Evolutionary conservation across 148 eudicot species (phyloP).

Genomic region (Simmondsia chinensis): DNA sequence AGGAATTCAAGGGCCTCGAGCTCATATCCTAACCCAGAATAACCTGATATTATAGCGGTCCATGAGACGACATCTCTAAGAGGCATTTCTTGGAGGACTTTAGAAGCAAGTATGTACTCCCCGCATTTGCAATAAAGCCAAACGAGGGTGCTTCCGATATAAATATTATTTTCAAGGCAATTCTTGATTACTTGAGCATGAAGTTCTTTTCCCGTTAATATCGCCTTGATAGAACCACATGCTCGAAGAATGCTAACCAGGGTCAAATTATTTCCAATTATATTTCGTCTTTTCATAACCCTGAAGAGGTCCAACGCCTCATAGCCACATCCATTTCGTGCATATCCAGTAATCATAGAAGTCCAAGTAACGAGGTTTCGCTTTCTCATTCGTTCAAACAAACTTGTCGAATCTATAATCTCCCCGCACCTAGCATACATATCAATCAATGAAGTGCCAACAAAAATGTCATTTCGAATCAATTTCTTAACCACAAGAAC

Average conservation of each 20-base stretch:
- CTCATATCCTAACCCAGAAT: conserved; percentile 62
- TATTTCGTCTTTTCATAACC: conserved; percentile 57
- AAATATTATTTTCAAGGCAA: conserved; percentile 40
- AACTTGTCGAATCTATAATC: conserved; percentile 42
- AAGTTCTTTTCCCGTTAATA: conserved; percentile 55
- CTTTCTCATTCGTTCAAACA: conserved; percentile 72
- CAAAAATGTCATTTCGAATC: conserved; percentile 44
- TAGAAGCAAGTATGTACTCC: conserved; percentile 42
- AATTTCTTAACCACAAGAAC: conserved; percentile 48
- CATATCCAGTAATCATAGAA: conserved; percentile 69
- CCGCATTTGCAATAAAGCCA: conserved; percentile 84
- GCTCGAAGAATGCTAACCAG: conserved; percentile 72
- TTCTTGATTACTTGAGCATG: conserved; percentile 71
- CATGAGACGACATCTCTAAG: conserved; percentile 73
- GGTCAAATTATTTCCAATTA: conserved; percentile 53
- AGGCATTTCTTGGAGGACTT: conserved; percentile 61
- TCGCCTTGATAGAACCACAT: conserved; percentile 49
- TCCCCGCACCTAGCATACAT: conserved; percentile 76
- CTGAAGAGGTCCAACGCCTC: conserved; percentile 65
- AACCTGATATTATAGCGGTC: conserved; percentile 83
- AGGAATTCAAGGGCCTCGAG: conserved; percentile 66
- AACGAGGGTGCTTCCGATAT: conserved; percentile 72
- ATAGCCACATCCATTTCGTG: conserved; percentile 54
- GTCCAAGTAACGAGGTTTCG: conserved; percentile 81
- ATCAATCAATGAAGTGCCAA: conserved; percentile 63